Percentiles rank a stretch among this genome's conserved stretches.
Evolutionary conservation across 768 basidiomycete genomes (phyloP).

Genomic region (Pleurotus eryngii): DNA sequence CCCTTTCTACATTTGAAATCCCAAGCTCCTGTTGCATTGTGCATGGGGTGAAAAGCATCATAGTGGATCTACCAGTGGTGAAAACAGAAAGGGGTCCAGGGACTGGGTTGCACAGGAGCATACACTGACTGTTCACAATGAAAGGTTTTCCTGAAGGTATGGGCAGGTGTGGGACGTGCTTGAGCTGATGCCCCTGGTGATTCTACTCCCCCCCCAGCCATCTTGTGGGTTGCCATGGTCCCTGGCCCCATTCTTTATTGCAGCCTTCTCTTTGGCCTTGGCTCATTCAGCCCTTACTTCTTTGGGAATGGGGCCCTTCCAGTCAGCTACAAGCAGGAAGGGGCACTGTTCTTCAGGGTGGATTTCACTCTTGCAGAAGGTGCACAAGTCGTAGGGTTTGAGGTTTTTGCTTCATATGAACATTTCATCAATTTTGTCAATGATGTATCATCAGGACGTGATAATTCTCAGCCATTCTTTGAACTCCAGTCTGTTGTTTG

Average conservation of each 20-base stretch:
- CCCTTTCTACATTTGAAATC: too few species aligned
- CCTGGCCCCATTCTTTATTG: not conserved
- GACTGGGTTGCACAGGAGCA: too few species aligned
- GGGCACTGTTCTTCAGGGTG: not conserved
- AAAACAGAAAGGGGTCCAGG: too few species aligned
- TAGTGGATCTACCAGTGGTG: too few species aligned
- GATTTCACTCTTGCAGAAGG: conserved; percentile 2
- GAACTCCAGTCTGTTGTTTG: not conserved
- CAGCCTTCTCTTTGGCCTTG: not conserved
- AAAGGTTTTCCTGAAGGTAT: too few species aligned
- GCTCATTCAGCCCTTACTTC: not conserved
- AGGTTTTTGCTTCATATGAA: not conserved
- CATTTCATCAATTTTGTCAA: not conserved
- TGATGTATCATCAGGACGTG: not conserved
- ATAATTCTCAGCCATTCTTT: not conserved
- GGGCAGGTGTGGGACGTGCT: not conserved
- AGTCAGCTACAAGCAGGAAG: not conserved
- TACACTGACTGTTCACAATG: too few species aligned
- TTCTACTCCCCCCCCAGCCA: not conserved
- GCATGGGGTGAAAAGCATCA: too few species aligned
- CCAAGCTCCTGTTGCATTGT: too few species aligned
- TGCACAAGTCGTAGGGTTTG: not conserved
- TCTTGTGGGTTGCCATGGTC: not conserved
- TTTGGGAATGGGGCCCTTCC: not conserved
- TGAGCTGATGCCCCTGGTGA: not conserved